Evolutionary conservation across 2,329 filamentous ascomycete species (phyloP).

Genomic region (Apiospora aurea): DNA sequence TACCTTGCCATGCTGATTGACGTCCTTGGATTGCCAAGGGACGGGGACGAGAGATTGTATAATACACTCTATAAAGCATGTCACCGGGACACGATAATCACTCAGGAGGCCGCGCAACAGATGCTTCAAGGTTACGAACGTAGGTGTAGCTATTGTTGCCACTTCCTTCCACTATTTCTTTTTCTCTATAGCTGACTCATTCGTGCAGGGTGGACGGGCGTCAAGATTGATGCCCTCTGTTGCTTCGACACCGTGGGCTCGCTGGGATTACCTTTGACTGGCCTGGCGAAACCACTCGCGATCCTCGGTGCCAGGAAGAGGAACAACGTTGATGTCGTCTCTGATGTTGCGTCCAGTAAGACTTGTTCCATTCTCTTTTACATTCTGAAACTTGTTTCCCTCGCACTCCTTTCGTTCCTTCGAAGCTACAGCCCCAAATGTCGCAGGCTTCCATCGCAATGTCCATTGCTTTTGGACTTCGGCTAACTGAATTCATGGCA

Average conservation of each 20-base stretch:
- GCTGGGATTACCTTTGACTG: neutral
- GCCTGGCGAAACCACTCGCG: neutral
- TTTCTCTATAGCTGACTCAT: neutral
- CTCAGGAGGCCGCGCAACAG: neutral
- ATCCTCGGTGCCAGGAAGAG: neutral
- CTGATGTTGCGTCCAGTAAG: neutral
- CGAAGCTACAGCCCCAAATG: too few relatives aligned
- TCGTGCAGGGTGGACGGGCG: neutral
- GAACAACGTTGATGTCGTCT: neutral
- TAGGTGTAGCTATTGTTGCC: neutral
- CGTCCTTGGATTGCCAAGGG: neutral
- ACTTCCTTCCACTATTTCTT: neutral
- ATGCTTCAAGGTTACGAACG: neutral
- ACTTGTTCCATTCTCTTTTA: neutral
- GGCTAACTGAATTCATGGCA: neutral
- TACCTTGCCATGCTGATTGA: neutral
- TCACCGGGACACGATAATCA: neutral
- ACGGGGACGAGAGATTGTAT: neutral
- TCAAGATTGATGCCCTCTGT: neutral
- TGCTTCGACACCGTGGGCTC: neutral
- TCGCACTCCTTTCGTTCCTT: too few relatives aligned
- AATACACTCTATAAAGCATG: neutral
- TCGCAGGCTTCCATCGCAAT: too few relatives aligned
- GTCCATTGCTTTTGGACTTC: too few relatives aligned
- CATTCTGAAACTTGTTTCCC: too few relatives aligned